Evolutionary conservation across 495 filamentous ascomycete species (phyloP).

Genomic region (Delitschia confertaspora): DNA sequence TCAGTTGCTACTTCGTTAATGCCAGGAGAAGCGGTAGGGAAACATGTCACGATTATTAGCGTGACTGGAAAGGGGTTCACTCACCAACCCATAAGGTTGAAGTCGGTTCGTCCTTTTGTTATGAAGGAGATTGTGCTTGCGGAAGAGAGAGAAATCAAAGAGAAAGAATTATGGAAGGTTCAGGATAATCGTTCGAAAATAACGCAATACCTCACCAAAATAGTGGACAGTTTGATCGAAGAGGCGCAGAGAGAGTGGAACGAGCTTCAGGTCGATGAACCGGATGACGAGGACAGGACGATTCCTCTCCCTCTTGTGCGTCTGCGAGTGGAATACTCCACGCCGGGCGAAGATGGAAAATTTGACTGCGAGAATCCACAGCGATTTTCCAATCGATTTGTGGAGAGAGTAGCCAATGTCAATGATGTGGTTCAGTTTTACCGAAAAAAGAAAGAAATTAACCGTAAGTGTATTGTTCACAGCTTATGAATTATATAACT

Average conservation of each 20-base stretch:
- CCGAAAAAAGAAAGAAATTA: slow-evolving; percentile 60
- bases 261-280: slow-evolving; percentile 51
- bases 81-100: slow-evolving; percentile 72
- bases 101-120: slow-evolving; percentile 83
- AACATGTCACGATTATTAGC: slow-evolving; percentile 79
- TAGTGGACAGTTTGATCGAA: slow-evolving; percentile 79
- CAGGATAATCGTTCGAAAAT: slow-evolving; percentile 75
- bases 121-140: slow-evolving; percentile 73
- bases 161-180: slow-evolving; percentile 59
- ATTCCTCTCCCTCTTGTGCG: slow-evolving; percentile 74
- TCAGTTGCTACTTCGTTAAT: slow-evolving; percentile 90
- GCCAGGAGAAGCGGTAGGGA: slow-evolving; percentile 82
- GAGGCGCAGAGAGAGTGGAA: slow-evolving; percentile 77
- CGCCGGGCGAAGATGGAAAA: slow-evolving; percentile 73
- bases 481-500: neutral
- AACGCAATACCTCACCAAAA: slow-evolving; percentile 60
- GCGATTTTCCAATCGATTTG: slow-evolving; percentile 89
- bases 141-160: slow-evolving; percentile 60
- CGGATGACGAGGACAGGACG: slow-evolving; percentile 46
- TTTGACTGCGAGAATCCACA: slow-evolving; percentile 95
- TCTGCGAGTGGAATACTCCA: slow-evolving; percentile 81
- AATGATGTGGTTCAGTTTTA: slow-evolving; percentile 92
- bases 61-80: slow-evolving; percentile 75
- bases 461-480: slow-evolving; percentile 17
- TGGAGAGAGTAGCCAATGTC: slow-evolving; percentile 80